These are phyloP conservation scores for Teunomyces stri DNA, from an alignment of 805 yeast species.

Conservation along the genomic window DNA sequence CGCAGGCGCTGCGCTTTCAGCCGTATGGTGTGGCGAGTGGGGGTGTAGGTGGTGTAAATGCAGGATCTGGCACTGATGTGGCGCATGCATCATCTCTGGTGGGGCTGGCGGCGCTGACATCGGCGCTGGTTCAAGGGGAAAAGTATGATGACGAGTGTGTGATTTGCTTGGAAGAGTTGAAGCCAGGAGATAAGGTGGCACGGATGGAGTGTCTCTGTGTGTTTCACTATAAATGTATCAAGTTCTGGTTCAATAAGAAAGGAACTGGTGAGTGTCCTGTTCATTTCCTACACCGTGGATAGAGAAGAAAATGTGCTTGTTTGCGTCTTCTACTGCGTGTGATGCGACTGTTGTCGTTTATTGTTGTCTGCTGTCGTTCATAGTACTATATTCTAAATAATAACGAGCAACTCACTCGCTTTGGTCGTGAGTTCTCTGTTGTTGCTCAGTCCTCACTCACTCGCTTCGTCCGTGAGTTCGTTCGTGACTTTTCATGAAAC, in stretches of 20 bases:
- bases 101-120: constrained; percentile 21
- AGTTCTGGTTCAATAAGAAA: constrained; percentile 84
- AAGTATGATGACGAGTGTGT: constrained; percentile 72
- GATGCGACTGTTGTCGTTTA: too few species aligned
- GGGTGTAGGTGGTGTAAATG: too few species aligned
- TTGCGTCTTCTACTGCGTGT: too few species aligned
- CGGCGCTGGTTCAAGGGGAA: constrained; percentile 15
- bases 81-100: too few species aligned
- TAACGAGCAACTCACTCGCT: too few species aligned
- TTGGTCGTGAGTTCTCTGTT: constrained; percentile 7
- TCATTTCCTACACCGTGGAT: constrained; percentile 43
- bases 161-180: constrained; percentile 86
- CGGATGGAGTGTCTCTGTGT: constrained; percentile 92
- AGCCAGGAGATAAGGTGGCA: constrained; percentile 85
- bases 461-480: constrained; percentile 16
- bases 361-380: too few species aligned
- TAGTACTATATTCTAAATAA: too few species aligned
- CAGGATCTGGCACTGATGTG: too few species aligned
- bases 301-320: too few species aligned
- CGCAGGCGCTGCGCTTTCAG: too few species aligned
- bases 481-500: constrained; percentile 39
- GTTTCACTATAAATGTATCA: constrained; percentile 87
- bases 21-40: too few species aligned
- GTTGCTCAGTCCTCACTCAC: too few species aligned
- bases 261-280: constrained; percentile 88